Conservation (phyloP, 805 yeast species). For the Metschnikowia hibisci region DNA sequence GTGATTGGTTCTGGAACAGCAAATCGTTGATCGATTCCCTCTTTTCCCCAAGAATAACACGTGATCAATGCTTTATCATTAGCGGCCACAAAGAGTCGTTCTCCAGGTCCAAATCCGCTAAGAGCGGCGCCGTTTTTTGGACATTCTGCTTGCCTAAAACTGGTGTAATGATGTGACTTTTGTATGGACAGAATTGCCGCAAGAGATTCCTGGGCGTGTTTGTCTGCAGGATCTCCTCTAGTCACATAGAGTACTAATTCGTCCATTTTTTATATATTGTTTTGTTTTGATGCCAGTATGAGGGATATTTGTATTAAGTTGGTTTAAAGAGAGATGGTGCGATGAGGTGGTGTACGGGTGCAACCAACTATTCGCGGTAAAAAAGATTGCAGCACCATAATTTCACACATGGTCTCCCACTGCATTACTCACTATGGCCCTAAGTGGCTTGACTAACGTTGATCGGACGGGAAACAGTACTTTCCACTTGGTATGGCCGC, state of each 20-base stretch:
- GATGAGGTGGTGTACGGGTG: constrained; percentile 2
- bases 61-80: constrained; percentile 70
- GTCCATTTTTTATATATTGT: constrained; percentile 35
- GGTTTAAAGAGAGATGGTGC: not conserved
- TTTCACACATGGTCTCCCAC: no score
- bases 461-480: no score
- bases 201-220: constrained; percentile 40
- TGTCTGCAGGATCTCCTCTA: constrained; percentile 42
- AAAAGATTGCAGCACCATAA: no score
- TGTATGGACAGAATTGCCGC: constrained; percentile 44
- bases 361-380: no score
- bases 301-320: not conserved
- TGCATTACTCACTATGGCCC: no score
- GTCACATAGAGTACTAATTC: constrained; percentile 48
- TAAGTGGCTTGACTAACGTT: no score
- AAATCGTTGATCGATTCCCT: constrained; percentile 70
- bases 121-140: constrained; percentile 43
- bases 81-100: constrained; percentile 60
- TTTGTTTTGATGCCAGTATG: not conserved
- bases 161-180: constrained; percentile 44
- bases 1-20: constrained; percentile 79
- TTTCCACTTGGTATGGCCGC: no score
- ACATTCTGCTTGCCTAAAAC: constrained; percentile 52
- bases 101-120: constrained; percentile 45
- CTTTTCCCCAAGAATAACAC: constrained; percentile 67